These are phyloP conservation scores for Termitomyces titanicus DNA, from an alignment of 768 basidiomycete genomes.

Conservation along the genomic window DNA sequence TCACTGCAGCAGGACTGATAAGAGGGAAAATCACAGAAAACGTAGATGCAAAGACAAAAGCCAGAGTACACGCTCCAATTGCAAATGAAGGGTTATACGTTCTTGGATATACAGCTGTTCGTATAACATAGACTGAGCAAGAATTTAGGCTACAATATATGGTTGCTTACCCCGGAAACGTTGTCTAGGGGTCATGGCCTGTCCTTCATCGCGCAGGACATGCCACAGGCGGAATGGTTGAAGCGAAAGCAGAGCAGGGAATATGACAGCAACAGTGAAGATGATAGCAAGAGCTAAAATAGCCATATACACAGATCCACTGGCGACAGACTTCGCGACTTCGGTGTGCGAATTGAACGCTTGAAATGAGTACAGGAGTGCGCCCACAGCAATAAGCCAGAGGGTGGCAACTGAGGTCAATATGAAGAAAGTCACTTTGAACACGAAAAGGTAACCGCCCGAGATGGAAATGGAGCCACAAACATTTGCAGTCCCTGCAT, in stretches of 20 bases:
- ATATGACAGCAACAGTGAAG: slow-evolving; percentile 62
- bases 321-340: slow-evolving; percentile 48
- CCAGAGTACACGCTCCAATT: slow-evolving; percentile 61
- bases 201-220: slow-evolving; percentile 50
- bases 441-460: slow-evolving; percentile 52
- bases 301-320: slow-evolving; percentile 71
- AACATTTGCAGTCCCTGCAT: slow-evolving; percentile 48
- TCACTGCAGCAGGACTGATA: slow-evolving; percentile 64
- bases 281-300: slow-evolving; percentile 55
- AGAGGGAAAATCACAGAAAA: slow-evolving; percentile 77
- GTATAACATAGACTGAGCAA: slow-evolving; percentile 2
- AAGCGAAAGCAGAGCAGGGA: slow-evolving; percentile 69
- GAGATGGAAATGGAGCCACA: slow-evolving; percentile 63
- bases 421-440: slow-evolving; percentile 62
- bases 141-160: neutral
- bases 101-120: slow-evolving; percentile 62
- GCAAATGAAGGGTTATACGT: slow-evolving; percentile 69
- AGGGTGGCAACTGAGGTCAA: slow-evolving; percentile 50
- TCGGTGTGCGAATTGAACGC: slow-evolving; percentile 43
- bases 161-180: slow-evolving; percentile 63
- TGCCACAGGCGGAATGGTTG: slow-evolving; percentile 64
- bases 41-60: slow-evolving; percentile 66
- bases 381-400: slow-evolving; percentile 65
- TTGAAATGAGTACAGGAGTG: slow-evolving; percentile 64
- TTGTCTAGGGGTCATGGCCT: slow-evolving; percentile 72